Percentiles rank a stretch among this genome's conserved stretches.
phyloP scores from a whole-genome alignment of 345 rosid species.

The Corchorus capsularis region DNA sequence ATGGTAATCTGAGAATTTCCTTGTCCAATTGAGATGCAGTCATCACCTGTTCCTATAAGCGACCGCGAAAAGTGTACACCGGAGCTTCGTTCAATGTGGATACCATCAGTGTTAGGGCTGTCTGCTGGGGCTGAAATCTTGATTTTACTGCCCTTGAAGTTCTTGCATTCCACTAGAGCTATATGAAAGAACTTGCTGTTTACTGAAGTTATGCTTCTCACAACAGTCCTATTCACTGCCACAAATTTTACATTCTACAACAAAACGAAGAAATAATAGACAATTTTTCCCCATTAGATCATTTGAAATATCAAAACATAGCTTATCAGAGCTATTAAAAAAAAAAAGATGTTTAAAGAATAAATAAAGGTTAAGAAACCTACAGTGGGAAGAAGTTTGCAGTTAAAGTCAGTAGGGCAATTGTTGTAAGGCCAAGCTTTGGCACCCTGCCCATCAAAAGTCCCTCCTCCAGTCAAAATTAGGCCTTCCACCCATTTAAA shows the following conservation, averaged over 20 bases:
- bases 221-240: conserved; percentile 48
- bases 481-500: conserved; percentile 37
- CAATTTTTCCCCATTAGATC: background rate
- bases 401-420: conserved; percentile 25
- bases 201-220: conserved; percentile 48
- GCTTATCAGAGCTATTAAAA: background rate
- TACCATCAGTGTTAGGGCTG: conserved; percentile 78
- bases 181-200: conserved; percentile 71
- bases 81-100: conserved; percentile 46
- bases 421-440: conserved; percentile 39
- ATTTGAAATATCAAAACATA: background rate
- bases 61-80: conserved; percentile 35
- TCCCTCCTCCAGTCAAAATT: conserved; percentile 40
- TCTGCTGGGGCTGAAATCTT: conserved; percentile 42
- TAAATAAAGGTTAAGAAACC: conserved; percentile 1
- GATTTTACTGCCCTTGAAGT: conserved; percentile 47
- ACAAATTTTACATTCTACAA: conserved; percentile 57
- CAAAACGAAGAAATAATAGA: background rate
- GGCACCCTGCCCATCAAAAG: conserved; percentile 34
- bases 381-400: conserved; percentile 41
- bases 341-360: background rate
- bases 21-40: conserved; percentile 53
- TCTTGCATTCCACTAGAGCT: conserved; percentile 52
- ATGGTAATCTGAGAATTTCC: conserved; percentile 40
- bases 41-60: conserved; percentile 53